Percentiles rank a stretch among this genome's conserved stretches.
Conservation (phyloP, 768 basidiomycete species). For the Mrakia frigida region DNA sequence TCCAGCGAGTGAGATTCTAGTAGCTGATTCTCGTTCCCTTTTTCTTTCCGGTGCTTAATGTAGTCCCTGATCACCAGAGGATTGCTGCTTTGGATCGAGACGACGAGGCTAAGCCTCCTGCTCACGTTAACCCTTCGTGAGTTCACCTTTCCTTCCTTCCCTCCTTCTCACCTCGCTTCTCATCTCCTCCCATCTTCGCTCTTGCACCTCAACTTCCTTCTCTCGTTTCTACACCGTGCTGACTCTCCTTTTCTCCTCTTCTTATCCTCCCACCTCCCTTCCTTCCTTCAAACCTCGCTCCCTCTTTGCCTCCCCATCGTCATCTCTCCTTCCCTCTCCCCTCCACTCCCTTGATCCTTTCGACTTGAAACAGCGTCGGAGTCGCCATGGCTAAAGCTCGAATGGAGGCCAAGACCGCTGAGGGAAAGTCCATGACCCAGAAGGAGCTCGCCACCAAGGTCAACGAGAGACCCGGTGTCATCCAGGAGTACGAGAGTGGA, state of each 20-base stretch:
- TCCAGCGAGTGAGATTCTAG: too few relatives aligned
- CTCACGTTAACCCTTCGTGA: constrained; percentile 56
- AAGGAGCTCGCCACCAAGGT: constrained; percentile 89
- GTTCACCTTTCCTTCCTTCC: constrained; percentile 48
- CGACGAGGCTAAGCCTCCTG: constrained; percentile 88
- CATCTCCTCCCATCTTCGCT: background rate
- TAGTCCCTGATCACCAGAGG: constrained; percentile 86
- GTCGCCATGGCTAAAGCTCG: constrained; percentile 80
- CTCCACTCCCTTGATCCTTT: background rate
- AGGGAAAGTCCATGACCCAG: constrained; percentile 60
- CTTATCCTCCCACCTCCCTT: background rate
- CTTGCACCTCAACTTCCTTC: background rate
- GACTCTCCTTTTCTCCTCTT: background rate
- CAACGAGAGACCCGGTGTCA: constrained; percentile 69
- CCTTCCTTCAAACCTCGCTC: background rate
- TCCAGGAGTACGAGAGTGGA: constrained; percentile 34
- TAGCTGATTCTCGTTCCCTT: background rate
- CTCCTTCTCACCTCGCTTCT: constrained; percentile 51
- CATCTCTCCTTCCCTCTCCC: background rate
- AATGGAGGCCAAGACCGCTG: constrained; percentile 56
- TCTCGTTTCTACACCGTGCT: background rate
- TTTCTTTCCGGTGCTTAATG: background rate
- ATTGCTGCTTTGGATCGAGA: constrained; percentile 92
- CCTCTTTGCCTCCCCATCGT: background rate
- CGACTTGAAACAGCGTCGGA: constrained; percentile 34